phyloP scores from a whole-genome alignment of 208 protist genomes.

The Leishmania braziliensis region DNA sequence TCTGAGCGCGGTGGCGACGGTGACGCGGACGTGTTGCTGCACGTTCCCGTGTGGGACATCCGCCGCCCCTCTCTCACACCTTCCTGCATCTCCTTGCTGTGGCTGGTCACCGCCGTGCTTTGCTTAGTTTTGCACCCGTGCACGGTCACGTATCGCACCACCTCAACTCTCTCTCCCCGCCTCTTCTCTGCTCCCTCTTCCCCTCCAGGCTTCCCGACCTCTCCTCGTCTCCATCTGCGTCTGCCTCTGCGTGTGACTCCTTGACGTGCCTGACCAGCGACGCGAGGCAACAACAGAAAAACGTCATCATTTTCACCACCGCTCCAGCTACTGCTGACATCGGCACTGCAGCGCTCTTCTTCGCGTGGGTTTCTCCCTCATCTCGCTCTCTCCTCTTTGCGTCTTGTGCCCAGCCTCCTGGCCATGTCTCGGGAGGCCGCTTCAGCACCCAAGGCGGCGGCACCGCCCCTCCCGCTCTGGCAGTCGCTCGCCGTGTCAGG shows the following conservation, averaged over 20 bases:
- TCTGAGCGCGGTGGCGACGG: no score
- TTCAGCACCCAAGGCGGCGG: slow-evolving; percentile 7
- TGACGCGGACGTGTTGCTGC: not conserved
- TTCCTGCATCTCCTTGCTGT: not conserved
- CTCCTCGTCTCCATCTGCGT: not conserved
- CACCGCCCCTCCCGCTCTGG: slow-evolving; percentile 41
- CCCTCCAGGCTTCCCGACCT: not conserved
- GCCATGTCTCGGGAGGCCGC: not conserved
- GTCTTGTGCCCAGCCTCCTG: not conserved
- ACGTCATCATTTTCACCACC: not conserved
- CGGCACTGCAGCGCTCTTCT: not conserved
- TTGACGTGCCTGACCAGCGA: not conserved
- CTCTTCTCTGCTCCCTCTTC: not conserved
- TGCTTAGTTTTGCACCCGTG: not conserved
- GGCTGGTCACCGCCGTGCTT: not conserved
- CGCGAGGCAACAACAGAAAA: not conserved
- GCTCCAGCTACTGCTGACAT: not conserved
- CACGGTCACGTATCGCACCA: not conserved
- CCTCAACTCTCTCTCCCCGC: not conserved
- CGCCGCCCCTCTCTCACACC: not conserved
- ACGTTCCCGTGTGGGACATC: not conserved
- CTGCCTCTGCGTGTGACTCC: not conserved
- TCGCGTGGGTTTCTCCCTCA: not conserved
- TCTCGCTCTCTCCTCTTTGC: not conserved
- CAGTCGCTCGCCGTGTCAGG: slow-evolving; percentile 81